Conservation (phyloP, 2,329 filamentous ascomycete genomes). For the Fusarium sp. region DNA sequence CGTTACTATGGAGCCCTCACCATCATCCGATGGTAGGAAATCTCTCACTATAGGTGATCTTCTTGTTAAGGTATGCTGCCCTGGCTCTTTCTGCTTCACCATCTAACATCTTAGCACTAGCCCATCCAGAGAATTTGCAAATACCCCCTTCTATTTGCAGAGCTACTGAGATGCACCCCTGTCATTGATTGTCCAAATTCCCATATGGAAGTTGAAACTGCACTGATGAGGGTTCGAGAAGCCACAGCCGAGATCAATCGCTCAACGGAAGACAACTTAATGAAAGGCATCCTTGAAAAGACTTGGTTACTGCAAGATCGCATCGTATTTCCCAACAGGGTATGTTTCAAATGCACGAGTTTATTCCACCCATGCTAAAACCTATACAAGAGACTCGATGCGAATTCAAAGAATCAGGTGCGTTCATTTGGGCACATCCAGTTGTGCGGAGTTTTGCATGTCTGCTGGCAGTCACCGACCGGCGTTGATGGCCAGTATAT, state of each 20-base stretch:
- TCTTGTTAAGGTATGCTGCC: slow-evolving; percentile 80
- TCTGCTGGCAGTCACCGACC: slow-evolving; percentile 80
- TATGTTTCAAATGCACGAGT: slow-evolving; percentile 52
- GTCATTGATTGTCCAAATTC: slow-evolving; percentile 86
- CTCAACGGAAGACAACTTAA: slow-evolving; percentile 80
- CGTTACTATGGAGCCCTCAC: slow-evolving; percentile 75
- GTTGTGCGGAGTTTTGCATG: slow-evolving; percentile 84
- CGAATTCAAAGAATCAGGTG: slow-evolving; percentile 72
- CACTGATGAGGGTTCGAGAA: slow-evolving; percentile 77
- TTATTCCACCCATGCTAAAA: neutral
- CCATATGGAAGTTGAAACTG: slow-evolving; percentile 81
- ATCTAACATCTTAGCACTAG: slow-evolving; percentile 55
- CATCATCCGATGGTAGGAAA: slow-evolving; percentile 73
- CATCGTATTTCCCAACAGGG: slow-evolving; percentile 78
- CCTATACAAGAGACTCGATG: slow-evolving; percentile 58
- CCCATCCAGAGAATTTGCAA: slow-evolving; percentile 93
- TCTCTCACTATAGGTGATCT: slow-evolving; percentile 86
- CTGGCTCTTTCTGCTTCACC: neutral
- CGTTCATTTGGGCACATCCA: slow-evolving; percentile 82
- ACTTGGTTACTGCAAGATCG: slow-evolving; percentile 89
- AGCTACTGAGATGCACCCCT: slow-evolving; percentile 84
- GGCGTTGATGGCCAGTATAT: slow-evolving; percentile 82
- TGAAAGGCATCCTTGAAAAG: slow-evolving; percentile 77
- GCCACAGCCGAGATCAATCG: slow-evolving; percentile 84
- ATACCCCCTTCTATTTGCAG: slow-evolving; percentile 87